Evolutionary conservation across 176 grass and related monocot species (phyloP), one percentile per base, ranked within the genome.

Genomic region (Pontederia paniculata): DNA sequence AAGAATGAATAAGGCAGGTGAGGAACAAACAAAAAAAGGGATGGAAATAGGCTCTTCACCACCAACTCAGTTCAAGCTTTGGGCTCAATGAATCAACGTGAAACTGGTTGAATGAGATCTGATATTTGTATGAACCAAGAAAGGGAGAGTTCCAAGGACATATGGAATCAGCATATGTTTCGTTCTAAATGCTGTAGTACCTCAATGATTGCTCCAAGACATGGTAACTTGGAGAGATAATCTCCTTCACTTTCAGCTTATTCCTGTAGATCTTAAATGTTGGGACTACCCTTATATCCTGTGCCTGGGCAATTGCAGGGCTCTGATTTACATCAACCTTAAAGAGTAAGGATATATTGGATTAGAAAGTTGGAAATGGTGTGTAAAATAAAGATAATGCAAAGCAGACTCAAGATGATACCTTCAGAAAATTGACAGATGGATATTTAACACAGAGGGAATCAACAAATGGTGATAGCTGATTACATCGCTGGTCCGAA

Each of bases 191-290:
- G 50, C 73, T 73, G 67, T 94, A 81, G 68, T 94, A 73, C 74
- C 73, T 80, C 63, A 94, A 57, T 17, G 76, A 84, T 62, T 83
- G 78, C 16, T 70, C 67, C 45, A 94, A 52, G 2, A 78, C 55
- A 4, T 88, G 60, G 31, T 78, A 61, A 63, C 45, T 82, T 20
- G 84, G 88, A 63, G 70, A 75, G 57, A 84, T 84, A 70, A 88
- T 94, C 70, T 84, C 84, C 57, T 94, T 94, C 63, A 81, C 51
- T 45, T 63, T 75, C 9, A 52, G 64, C 22, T 77, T 74, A 17
- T 78, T 57, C 69, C 81, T 84, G 80, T 94, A 94, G 58, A 94
- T 81, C 78, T 81, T 81, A 59, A 94, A 88, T 25, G 68, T 51
- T 2, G 88, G 83, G 52, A 81, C 71, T 65, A 70, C 42, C 3